Evolutionary conservation across 108 stramenopile genomes (phyloP), one percentile per base, ranked within the genome.

Genomic region (Skeletonema potamos): DNA sequence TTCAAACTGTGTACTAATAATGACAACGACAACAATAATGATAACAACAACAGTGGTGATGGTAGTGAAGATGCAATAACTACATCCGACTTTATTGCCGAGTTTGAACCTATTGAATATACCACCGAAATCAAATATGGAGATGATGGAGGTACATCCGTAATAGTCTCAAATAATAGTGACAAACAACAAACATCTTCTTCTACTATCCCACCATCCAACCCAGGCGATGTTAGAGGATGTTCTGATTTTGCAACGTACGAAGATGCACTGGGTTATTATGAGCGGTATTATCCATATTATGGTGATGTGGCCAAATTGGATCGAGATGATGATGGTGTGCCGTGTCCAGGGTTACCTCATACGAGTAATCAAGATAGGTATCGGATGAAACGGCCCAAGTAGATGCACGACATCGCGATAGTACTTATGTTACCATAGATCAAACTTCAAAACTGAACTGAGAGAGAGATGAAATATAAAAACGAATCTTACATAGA

Each of bases 331-430:
- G 68, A 73, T 1, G 89, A 90, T 65, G 89, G 89, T 9, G 68
- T 90, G 44, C 89, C 89, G 10, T 90, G 89, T 74, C 85, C 89
- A n/a, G 83, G 84, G 10, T 48, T 90, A 2, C 81, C 86, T 0
- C 89, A 90, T 60, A 90, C 89, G 12, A 59, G 30, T 11, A 55
- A 70, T 54, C 51, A 55, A 28, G 73, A 83, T 39, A 55, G 37
- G 24, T 86, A 87, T 62, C 69, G 89, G 1, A 84, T 85, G 82
- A 89, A 89, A 54, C 63, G 67, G 27, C 84, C 86, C 26, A 55
- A 22, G 18, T 46, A 6, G 13, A 41, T 41, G n/a, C n/a, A n/a
- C n/a, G n/a, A n/a, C n/a, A n/a, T n/a, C n/a, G n/a, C n/a, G n/a
- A n/a, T n/a, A n/a, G n/a, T n/a, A n/a, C n/a, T n/a, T n/a, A n/a